A percentile compares a stretch with the other conserved stretches of the same genome.
phyloP scores from a whole-genome alignment of 2,329 filamentous ascomycete genomes.

The Neoscytalidium dimidiatum region DNA sequence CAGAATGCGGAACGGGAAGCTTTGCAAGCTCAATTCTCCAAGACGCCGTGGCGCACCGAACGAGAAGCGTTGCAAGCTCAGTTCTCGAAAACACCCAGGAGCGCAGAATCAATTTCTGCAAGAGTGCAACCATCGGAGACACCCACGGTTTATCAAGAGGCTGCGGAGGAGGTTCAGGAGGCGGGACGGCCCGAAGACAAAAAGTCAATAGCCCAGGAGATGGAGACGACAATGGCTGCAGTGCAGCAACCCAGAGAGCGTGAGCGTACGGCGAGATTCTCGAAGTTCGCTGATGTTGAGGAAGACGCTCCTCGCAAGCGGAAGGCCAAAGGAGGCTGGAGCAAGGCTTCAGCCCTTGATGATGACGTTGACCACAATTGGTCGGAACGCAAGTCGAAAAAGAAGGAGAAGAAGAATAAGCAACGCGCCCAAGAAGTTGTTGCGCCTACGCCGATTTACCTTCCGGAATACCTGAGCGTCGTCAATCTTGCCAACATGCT shows the following conservation, averaged over 20 bases:
- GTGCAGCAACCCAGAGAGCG: background rate
- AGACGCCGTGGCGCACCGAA: background rate
- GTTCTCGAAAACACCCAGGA: background rate
- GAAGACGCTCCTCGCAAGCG: slow-evolving; percentile 27
- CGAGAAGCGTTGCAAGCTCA: background rate
- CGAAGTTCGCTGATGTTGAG: slow-evolving; percentile 23
- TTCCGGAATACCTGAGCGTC: slow-evolving; percentile 93
- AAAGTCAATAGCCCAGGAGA: background rate
- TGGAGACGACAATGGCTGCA: background rate
- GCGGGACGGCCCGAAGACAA: no score
- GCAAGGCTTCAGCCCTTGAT: slow-evolving; percentile 21
- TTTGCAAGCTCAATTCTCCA: background rate
- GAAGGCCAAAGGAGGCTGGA: slow-evolving; percentile 21
- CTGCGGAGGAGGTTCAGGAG: background rate
- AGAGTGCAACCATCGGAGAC: background rate
- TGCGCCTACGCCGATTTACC: slow-evolving; percentile 57
- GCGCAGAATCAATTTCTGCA: no score
- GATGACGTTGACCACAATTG: slow-evolving; percentile 15
- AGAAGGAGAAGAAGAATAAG: slow-evolving; percentile 8
- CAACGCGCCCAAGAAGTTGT: slow-evolving; percentile 24
- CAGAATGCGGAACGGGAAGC: background rate
- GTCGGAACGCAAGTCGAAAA: slow-evolving; percentile 33
- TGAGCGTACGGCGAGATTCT: background rate
- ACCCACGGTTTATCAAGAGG: background rate
- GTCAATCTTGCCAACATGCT: slow-evolving; percentile 75